Base-by-base conservation (phyloP, 805 yeast genomes). In the Candida broadrunensis region DNA sequence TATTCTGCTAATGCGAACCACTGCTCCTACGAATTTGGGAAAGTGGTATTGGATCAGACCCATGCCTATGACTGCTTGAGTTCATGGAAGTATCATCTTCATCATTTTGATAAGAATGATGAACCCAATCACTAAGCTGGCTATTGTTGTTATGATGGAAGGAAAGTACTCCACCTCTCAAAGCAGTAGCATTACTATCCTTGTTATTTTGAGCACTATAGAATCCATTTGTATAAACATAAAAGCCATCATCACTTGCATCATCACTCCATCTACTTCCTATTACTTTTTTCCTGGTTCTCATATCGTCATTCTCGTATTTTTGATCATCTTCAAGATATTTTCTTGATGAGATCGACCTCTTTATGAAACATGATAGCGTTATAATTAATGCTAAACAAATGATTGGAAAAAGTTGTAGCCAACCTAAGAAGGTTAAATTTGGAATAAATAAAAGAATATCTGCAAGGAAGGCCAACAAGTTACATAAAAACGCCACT, bases 371-470 rank as follows among this genome's bases (percentile, higher is more conserved):
- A 58, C 96, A 88, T 15, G 85, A 61, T 47, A 83, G 57, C 2
- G 88, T 74, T 1, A 88, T 81, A 21, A 79, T 72, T 1, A 83
- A 47, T 0, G 91, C 84, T 35, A 82, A 70, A 24, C 83, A 58
- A 2, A 84, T 75, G 0, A 93, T 78, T 1, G 91, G 77, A 0
- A 79, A 80, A 19, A 90, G 65, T 44, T 86, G 75, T 37, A 85
- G 65, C 97, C 97, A 91, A 19, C 96, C 96, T 34, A 83, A 76
- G 81, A 88, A 89, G 39, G 79, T 74, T 40, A 91, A 64, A 54
- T 81, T 80, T 2, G 90, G 86, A 1, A 83, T 74, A 52, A 91
- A 91, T 37, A 91, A 60, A 31, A 90, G 60, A 29, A 90, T 77
- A 58, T 91, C 98, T 3, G 88, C 88, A 44, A 90, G 65, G 48